These are phyloP conservation scores for Alternaria brassicicola DNA, from an alignment of 2,329 filamentous ascomycete species.

Conservation along the genomic window DNA sequence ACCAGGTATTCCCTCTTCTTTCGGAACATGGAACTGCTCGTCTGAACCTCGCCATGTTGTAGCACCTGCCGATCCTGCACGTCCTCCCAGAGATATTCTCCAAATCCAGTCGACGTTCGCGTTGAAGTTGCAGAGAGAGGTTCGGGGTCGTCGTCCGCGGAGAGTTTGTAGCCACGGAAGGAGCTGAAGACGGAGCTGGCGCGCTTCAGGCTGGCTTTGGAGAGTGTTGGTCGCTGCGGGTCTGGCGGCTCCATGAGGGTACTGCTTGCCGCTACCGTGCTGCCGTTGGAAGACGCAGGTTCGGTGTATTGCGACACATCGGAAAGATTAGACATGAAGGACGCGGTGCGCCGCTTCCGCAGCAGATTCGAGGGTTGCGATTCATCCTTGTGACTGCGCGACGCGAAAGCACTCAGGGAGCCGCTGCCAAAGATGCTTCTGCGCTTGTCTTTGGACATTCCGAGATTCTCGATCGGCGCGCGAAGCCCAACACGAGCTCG, in stretches of 20 bases:
- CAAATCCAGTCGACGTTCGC: constrained; percentile 50
- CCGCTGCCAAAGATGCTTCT: constrained; percentile 47
- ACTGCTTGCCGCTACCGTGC: constrained; percentile 9
- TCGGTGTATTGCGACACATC: constrained; percentile 34
- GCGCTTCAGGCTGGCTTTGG: constrained; percentile 34
- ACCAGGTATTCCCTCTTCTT: constrained; percentile 77
- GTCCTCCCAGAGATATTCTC: constrained; percentile 50
- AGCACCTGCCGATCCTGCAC: constrained; percentile 56
- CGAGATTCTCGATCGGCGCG: constrained; percentile 29
- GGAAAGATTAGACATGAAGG: constrained; percentile 44
- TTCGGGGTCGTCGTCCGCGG: constrained; percentile 58
- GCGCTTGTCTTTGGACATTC: constrained; percentile 47
- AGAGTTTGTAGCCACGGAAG: constrained; percentile 59
- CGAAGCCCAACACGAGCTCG: constrained; percentile 41
- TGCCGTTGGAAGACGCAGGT: constrained; percentile 21
- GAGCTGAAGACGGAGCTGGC: constrained; percentile 64
- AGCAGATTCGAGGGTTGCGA: constrained; percentile 45
- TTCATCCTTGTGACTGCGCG: constrained; percentile 40
- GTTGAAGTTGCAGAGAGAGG: constrained; percentile 58
- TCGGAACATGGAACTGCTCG: constrained; percentile 70
- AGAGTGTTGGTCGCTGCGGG: constrained; percentile 23
- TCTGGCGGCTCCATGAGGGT: constrained; percentile 18
- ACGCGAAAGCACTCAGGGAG: constrained; percentile 40
- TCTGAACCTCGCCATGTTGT: constrained; percentile 73
- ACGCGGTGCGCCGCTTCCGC: constrained; percentile 47